Percentiles rank a stretch among this genome's conserved stretches.
These are phyloP conservation scores for Botryotinia calthae DNA, from an alignment of 2,329 filamentous ascomycete species.

Conservation along the genomic window DNA sequence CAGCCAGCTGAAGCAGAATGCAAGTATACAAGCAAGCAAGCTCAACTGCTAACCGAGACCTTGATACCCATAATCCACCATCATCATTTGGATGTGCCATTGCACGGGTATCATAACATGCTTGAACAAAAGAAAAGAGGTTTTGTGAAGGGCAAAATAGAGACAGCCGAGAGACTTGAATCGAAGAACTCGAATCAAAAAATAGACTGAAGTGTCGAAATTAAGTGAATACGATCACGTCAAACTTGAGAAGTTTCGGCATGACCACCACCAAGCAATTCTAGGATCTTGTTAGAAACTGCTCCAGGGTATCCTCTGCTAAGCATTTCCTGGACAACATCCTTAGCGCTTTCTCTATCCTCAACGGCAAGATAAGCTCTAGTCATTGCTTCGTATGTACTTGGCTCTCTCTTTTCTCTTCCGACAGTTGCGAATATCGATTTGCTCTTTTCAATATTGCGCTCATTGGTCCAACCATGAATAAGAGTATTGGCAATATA, in stretches of 20 bases:
- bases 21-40: neutral
- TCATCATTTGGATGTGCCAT: slow-evolving; percentile 31
- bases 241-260: slow-evolving; percentile 26
- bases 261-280: slow-evolving; percentile 68
- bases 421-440: slow-evolving; percentile 77
- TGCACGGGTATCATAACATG: slow-evolving; percentile 37
- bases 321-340: slow-evolving; percentile 85
- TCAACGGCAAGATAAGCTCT: slow-evolving; percentile 84
- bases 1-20: slow-evolving; percentile 17
- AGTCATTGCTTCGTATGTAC: slow-evolving; percentile 98
- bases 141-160: slow-evolving; percentile 24
- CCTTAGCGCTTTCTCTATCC: slow-evolving; percentile 71
- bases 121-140: slow-evolving; percentile 33
- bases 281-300: slow-evolving; percentile 89
- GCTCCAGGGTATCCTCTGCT: slow-evolving; percentile 86
- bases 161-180: slow-evolving; percentile 27
- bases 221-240: neutral
- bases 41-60: slow-evolving; percentile 9
- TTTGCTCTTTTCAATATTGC: slow-evolving; percentile 75
- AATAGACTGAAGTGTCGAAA: neutral
- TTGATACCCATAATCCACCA: slow-evolving; percentile 32
- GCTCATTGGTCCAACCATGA: slow-evolving; percentile 88
- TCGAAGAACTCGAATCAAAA: slow-evolving; percentile 22
- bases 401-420: slow-evolving; percentile 80
- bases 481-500: slow-evolving; percentile 99